These are phyloP conservation scores for Agapanthus africanus DNA, from an alignment of 106 monocot species.

Conservation along the genomic window DNA sequence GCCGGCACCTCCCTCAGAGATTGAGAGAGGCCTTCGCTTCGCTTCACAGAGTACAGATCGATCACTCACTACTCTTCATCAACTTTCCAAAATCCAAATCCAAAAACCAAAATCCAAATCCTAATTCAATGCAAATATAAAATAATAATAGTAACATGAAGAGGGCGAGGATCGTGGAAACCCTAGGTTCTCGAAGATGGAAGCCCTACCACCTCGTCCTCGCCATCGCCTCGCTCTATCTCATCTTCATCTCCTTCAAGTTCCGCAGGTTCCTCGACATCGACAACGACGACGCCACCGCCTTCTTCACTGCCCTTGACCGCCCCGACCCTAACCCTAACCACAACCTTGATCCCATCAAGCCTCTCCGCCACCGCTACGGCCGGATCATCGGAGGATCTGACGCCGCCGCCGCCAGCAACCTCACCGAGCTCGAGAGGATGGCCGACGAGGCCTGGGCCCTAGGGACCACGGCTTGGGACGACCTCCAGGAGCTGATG, in stretches of 20 bases:
- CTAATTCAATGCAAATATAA: no score
- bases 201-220: slow-evolving; percentile 35
- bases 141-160: no score
- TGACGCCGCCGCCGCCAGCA: neutral
- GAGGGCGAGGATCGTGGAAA: slow-evolving; percentile 1
- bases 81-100: no score
- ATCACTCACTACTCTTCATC: no score
- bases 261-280: slow-evolving; percentile 55
- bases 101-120: no score
- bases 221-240: slow-evolving; percentile 36
- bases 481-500: slow-evolving; percentile 26
- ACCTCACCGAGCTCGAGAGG: slow-evolving; percentile 42
- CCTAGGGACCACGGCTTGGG: slow-evolving; percentile 70
- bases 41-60: no score
- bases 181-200: slow-evolving; percentile 7
- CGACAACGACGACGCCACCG: slow-evolving; percentile 20
- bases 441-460: slow-evolving; percentile 67
- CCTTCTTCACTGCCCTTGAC: slow-evolving; percentile 28
- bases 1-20: no score
- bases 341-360: slow-evolving; percentile 4
- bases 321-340: neutral
- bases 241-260: slow-evolving; percentile 64
- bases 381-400: slow-evolving; percentile 4
- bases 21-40: no score
- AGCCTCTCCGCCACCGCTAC: slow-evolving; percentile 21